Base-by-base conservation (phyloP, 495 filamentous ascomycete species). In the Terfezia claveryi region DNA sequence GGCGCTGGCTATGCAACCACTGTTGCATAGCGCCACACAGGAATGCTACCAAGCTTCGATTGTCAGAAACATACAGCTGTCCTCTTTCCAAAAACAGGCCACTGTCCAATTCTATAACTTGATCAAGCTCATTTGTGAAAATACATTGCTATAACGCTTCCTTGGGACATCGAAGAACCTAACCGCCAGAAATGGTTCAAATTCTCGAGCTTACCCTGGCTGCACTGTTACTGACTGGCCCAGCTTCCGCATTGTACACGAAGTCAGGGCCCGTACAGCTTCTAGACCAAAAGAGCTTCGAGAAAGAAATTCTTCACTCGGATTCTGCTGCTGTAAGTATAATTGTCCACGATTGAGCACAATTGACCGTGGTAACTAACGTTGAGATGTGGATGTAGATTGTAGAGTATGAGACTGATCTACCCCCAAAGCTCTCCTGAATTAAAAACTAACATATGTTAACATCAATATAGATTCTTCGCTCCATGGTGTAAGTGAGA, bases 211-310 rank as follows among this genome's bases (percentile, higher is more conserved):
- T 66, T 36, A 46, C 53, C 8, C 50, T 66, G 4, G 66, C 72
- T 64, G 59, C 72, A 38, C 66, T 82, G 49, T 71, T 80, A 38
- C 69, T 81, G 50, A 68, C 79, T 32, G 78, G 73, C 37, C 73
- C 79, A 54, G 85, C 81, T 27, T 76, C 76, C 55, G 79, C 77
- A 11, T 61, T 99, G 49, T 99, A 99, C 68, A 72, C 78, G 44
- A 92, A 91, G 71, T 82, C 76, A 64, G 92, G 87, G 2, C 80
- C 84, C 12, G 92, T 99, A 49, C 64, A 95, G 23, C 86, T 92
- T 66, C 72, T 96, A 49, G 79, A 87, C 65, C 76, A 71, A n/a
- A 87, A 82, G 68, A 81, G 72, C 63, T 99, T 92, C 68, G 80
- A 86, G 68, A 76, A 77, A 56, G 72, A 93, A 58, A 87, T 99